Evolutionary conservation across 805 yeast genomes (phyloP).

Genomic region (Yamadazyma philogaea): DNA sequence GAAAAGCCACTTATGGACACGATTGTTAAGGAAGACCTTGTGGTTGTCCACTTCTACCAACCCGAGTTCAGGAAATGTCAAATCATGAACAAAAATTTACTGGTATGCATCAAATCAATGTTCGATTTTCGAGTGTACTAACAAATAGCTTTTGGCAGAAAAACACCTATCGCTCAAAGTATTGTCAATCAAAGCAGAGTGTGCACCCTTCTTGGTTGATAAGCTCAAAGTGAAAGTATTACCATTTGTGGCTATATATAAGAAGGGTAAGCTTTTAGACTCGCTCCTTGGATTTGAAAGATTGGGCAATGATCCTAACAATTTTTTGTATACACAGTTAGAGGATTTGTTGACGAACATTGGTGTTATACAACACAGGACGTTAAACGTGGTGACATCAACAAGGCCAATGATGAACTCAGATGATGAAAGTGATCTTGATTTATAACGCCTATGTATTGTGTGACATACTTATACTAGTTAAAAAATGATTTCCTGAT

Average conservation of each 20-base stretch:
- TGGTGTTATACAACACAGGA: conserved; percentile 18
- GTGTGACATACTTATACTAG: background rate
- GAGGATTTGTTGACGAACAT: conserved; percentile 34
- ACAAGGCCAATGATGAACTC: conserved; percentile 6
- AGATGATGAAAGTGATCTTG: conserved; percentile 16
- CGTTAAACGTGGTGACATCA: conserved; percentile 12
- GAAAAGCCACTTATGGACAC: conserved; percentile 58
- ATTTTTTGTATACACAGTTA: conserved; percentile 46
- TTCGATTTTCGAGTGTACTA: conserved; percentile 12
- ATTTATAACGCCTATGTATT: conserved; percentile 3
- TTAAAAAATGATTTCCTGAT: background rate
- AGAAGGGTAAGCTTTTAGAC: conserved; percentile 54
- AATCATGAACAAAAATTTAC: conserved; percentile 48
- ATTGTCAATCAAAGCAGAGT: conserved; percentile 53
- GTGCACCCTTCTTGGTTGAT: conserved; percentile 70
- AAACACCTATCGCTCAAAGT: conserved; percentile 57
- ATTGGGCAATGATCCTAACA: conserved; percentile 45
- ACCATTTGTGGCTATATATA: conserved; percentile 67
- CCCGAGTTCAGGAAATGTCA: conserved; percentile 59
- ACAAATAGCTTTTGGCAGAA: conserved; percentile 41
- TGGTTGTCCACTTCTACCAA: conserved; percentile 63
- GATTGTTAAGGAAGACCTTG: conserved; percentile 40
- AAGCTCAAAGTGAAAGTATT: conserved; percentile 62
- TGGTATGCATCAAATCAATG: conserved; percentile 1
- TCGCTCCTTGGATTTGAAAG: conserved; percentile 70